These are phyloP conservation scores for Rhodotorula sphaerocarpa DNA, from an alignment of 768 basidiomycete genomes.

Conservation along the genomic window DNA sequence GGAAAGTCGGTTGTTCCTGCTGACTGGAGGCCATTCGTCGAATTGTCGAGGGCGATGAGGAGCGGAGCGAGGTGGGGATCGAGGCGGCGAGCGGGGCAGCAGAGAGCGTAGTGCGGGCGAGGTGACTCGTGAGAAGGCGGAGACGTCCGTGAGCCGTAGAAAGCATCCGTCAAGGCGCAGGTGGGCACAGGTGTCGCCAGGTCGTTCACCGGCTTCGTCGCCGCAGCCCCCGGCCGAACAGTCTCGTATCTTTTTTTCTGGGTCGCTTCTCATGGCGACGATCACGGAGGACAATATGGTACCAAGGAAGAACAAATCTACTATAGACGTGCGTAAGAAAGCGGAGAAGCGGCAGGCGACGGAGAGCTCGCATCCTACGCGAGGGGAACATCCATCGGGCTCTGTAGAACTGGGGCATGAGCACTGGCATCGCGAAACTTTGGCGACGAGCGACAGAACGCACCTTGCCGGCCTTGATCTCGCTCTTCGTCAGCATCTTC, in stretches of 20 bases:
- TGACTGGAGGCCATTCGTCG: no score
- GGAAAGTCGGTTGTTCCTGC: neutral
- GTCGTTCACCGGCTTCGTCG: no score
- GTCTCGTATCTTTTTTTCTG: no score
- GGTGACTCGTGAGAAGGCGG: neutral
- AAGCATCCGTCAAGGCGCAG: neutral
- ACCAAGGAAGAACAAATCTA: no score
- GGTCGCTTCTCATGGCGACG: no score
- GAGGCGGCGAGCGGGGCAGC: no score
- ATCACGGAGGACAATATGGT: no score
- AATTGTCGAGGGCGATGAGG: neutral
- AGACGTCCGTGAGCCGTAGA: neutral
- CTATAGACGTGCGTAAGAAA: no score
- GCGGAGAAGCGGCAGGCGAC: no score
- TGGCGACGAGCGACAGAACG: no score
- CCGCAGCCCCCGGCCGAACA: no score
- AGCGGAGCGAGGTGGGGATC: neutral
- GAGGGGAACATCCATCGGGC: conserved; percentile 26
- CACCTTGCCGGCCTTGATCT: conserved; percentile 62
- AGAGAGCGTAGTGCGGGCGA: neutral
- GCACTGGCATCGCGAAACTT: conserved; percentile 43
- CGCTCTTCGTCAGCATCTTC: conserved; percentile 68
- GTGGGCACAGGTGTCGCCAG: no score
- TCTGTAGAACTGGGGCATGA: conserved; percentile 1
- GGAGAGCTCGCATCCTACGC: conserved; percentile 4